phyloP scores from a whole-genome alignment of 208 protist species.

The Crithidia sp. region DNA sequence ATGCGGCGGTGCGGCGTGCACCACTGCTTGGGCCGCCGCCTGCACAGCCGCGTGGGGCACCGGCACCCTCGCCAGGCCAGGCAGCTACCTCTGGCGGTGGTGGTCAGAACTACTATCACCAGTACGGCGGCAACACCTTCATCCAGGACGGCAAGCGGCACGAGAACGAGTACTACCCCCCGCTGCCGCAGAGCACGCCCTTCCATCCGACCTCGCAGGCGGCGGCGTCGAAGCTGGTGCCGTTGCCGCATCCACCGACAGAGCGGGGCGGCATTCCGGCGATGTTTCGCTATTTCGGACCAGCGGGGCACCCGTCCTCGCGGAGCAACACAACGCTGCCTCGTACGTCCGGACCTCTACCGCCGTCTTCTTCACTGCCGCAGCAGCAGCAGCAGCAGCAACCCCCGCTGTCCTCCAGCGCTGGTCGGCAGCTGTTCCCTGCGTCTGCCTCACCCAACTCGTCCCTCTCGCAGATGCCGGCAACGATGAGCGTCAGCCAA shows the following conservation, averaged over 20 bases:
- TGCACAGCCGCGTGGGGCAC: conserved; percentile 2
- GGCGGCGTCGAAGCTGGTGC: conserved; percentile 12
- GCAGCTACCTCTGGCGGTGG: not conserved
- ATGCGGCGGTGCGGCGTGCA: not conserved
- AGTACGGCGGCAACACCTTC: conserved; percentile 49
- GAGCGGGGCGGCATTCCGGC: conserved; percentile 29
- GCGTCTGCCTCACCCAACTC: not conserved
- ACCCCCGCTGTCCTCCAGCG: not conserved
- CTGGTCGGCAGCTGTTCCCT: not conserved
- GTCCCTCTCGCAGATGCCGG: not conserved
- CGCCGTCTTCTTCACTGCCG: not conserved
- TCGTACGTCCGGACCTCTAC: not conserved
- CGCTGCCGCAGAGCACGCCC: conserved; percentile 24
- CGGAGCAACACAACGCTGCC: conserved; percentile 4
- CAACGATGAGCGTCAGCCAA: not conserved
- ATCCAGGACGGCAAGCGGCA: conserved; percentile 50
- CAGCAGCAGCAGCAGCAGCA: conserved; percentile 6
- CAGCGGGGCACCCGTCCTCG: conserved; percentile 18
- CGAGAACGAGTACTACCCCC: conserved; percentile 57
- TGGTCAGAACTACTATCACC: conserved; percentile 36
- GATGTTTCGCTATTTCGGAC: conserved; percentile 32
- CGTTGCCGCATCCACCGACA: conserved; percentile 19
- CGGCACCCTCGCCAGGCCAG: not conserved
- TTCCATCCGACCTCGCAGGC: conserved; percentile 21
- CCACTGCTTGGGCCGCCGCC: conserved; percentile 17